A percentile compares a stretch with the other conserved stretches of the same genome.
phyloP scores from a whole-genome alignment of 176 grass and related monocot genomes.

The Musa schizocarpa region DNA sequence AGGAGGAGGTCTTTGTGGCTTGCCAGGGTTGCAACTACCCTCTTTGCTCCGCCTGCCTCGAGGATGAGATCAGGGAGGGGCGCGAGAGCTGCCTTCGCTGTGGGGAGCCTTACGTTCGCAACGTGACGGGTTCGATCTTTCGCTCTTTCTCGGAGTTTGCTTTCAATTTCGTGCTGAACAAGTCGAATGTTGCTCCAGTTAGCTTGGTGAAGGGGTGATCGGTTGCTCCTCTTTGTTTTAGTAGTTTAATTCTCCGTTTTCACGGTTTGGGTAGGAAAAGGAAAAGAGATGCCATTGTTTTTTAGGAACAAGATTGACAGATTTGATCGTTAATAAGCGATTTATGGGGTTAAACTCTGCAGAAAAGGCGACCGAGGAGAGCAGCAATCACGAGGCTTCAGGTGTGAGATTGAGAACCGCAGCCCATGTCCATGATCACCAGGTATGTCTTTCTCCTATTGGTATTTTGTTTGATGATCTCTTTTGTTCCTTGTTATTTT shows the following conservation, averaged over 20 bases:
- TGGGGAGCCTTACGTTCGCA: constrained; percentile 44
- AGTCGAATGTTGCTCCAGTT: neutral
- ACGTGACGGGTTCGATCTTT: constrained; percentile 27
- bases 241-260: neutral
- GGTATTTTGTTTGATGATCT: neutral
- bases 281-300: neutral
- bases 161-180: neutral
- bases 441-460: constrained; percentile 29
- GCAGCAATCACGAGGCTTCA: constrained; percentile 23
- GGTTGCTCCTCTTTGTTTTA: neutral
- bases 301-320: neutral
- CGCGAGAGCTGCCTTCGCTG: constrained; percentile 63
- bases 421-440: constrained; percentile 36
- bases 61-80: constrained; percentile 65
- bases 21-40: constrained; percentile 83
- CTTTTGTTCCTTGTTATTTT: neutral
- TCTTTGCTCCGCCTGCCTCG: constrained; percentile 68
- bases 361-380: constrained; percentile 30
- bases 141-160: neutral
- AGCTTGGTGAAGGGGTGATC: too few species aligned
- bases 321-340: neutral
- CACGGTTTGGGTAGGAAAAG: too few species aligned
- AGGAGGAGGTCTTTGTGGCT: constrained; percentile 43
- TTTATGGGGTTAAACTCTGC: constrained; percentile 9
- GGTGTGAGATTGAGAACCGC: constrained; percentile 42